Percentiles rank a stretch among this genome's conserved stretches.
phyloP scores from a whole-genome alignment of 805 yeast genomes.

The Kodamaea hsintzibuensis region DNA sequence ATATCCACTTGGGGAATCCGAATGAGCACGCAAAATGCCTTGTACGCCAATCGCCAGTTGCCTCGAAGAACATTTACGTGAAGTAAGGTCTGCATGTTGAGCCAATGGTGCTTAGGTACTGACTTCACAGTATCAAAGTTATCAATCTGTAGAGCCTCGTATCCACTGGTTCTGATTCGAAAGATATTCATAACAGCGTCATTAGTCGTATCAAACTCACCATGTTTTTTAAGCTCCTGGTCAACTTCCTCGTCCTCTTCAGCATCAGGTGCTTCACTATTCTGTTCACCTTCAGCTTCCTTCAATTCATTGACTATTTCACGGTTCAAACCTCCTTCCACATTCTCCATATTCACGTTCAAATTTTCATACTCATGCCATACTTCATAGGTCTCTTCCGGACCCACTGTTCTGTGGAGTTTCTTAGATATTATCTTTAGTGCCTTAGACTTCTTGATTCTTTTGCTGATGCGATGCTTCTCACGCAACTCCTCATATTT shows the following conservation, averaged over 20 bases:
- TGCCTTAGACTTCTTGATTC: slow-evolving; percentile 12
- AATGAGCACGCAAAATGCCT: slow-evolving; percentile 49
- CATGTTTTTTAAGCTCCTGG: not conserved
- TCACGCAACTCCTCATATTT: not conserved
- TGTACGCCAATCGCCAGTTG: slow-evolving; percentile 59
- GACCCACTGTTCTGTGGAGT: slow-evolving; percentile 22
- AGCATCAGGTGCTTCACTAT: not conserved
- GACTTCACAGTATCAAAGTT: slow-evolving; percentile 8
- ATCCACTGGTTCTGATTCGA: slow-evolving; percentile 21
- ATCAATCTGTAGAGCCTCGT: slow-evolving; percentile 16
- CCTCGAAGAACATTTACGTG: slow-evolving; percentile 48
- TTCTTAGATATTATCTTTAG: slow-evolving; percentile 25
- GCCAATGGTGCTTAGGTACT: slow-evolving; percentile 27
- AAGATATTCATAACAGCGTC: slow-evolving; percentile 22
- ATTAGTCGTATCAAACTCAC: slow-evolving; percentile 21
- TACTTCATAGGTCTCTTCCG: slow-evolving; percentile 35
- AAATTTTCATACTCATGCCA: slow-evolving; percentile 28
- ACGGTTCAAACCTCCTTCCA: not conserved
- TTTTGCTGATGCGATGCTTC: slow-evolving; percentile 11
- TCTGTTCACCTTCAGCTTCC: not conserved
- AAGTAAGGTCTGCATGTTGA: slow-evolving; percentile 44
- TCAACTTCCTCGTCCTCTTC: slow-evolving; percentile 8
- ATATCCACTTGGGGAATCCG: slow-evolving; percentile 53
- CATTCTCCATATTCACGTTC: slow-evolving; percentile 10
- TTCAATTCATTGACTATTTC: not conserved